Evolutionary conservation across 768 basidiomycete species (phyloP).

Genomic region (Gloeopeniophorella convolvens): DNA sequence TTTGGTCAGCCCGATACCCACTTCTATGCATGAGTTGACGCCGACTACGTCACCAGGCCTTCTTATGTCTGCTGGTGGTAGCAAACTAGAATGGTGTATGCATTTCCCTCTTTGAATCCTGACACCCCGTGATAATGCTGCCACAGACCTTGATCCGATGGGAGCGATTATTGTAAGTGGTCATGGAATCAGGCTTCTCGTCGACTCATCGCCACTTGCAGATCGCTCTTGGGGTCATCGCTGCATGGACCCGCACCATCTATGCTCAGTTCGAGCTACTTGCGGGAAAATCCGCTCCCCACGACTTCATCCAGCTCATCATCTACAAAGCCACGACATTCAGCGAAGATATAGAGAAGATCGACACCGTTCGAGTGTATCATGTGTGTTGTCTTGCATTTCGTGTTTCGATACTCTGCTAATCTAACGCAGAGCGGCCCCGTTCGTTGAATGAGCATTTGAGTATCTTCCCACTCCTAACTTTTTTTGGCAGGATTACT

Average conservation of each 20-base stretch:
- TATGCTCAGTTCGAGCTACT: slow-evolving; percentile 79
- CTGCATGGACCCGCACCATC: slow-evolving; percentile 70
- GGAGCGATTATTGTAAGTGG: slow-evolving; percentile 64
- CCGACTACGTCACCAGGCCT: slow-evolving; percentile 42
- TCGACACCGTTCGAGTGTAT: slow-evolving; percentile 92
- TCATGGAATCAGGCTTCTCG: neutral
- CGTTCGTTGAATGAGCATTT: slow-evolving; percentile 32
- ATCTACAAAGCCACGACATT: slow-evolving; percentile 92
- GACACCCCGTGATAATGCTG: neutral
- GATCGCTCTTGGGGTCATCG: slow-evolving; percentile 77
- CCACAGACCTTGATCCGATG: slow-evolving; percentile 64
- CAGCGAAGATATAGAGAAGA: slow-evolving; percentile 72
- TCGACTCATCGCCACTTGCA: slow-evolving; percentile 26
- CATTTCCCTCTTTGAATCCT: slow-evolving; percentile 3
- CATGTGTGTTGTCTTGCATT: slow-evolving; percentile 47
- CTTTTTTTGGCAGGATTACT: slow-evolving; percentile 54
- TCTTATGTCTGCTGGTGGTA: slow-evolving; percentile 78
- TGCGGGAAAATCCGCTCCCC: slow-evolving; percentile 88
- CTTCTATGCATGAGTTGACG: neutral
- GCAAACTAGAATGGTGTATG: slow-evolving; percentile 77
- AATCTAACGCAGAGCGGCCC: slow-evolving; percentile 54
- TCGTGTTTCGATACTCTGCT: neutral
- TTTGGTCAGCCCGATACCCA: slow-evolving; percentile 44
- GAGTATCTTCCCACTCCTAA: neutral
- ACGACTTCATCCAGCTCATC: slow-evolving; percentile 84